Evolutionary conservation across 139 green algal species (phyloP).

Genomic region (Haematococcus lacustris): DNA sequence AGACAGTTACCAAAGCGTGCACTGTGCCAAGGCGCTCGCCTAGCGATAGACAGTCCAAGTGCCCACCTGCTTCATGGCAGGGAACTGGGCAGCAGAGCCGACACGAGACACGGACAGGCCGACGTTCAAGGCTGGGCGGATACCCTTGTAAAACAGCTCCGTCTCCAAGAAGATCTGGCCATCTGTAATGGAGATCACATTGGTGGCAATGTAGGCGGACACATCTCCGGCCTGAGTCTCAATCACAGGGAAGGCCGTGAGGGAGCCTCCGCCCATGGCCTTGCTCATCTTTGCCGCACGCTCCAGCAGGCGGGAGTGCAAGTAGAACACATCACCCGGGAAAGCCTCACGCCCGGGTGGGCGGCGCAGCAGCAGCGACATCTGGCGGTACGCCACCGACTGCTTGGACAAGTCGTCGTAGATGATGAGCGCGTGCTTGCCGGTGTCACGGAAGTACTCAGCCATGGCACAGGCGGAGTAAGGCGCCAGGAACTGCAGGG

Average conservation of each 20-base stretch:
- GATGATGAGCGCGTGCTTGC: conserved; percentile 78
- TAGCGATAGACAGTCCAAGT: neutral
- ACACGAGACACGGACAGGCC: conserved; percentile 80
- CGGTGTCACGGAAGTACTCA: conserved; percentile 73
- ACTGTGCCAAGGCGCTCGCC: no score
- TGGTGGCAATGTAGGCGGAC: conserved; percentile 86
- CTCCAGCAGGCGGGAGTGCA: conserved; percentile 81
- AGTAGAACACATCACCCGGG: conserved; percentile 86
- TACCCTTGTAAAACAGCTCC: conserved; percentile 86
- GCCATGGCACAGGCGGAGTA: conserved; percentile 84
- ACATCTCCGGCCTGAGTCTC: conserved; percentile 79
- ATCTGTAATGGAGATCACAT: conserved; percentile 91
- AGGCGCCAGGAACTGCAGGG: conserved; percentile 80
- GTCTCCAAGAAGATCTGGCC: conserved; percentile 88
- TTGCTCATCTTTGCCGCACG: conserved; percentile 71
- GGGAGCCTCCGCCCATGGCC: conserved; percentile 56
- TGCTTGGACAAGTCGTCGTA: conserved; percentile 92
- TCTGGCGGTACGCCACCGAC: conserved; percentile 85
- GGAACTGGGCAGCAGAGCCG: conserved; percentile 79
- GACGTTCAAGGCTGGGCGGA: conserved; percentile 85
- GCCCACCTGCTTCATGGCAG: conserved; percentile 77
- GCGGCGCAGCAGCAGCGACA: conserved; percentile 83
- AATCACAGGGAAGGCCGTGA: conserved; percentile 84
- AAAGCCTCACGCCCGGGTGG: conserved; percentile 85
- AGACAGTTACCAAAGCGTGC: no score